Conservation (phyloP, 1,284 basidiomycete species). For the Marasmius sp. region DNA sequence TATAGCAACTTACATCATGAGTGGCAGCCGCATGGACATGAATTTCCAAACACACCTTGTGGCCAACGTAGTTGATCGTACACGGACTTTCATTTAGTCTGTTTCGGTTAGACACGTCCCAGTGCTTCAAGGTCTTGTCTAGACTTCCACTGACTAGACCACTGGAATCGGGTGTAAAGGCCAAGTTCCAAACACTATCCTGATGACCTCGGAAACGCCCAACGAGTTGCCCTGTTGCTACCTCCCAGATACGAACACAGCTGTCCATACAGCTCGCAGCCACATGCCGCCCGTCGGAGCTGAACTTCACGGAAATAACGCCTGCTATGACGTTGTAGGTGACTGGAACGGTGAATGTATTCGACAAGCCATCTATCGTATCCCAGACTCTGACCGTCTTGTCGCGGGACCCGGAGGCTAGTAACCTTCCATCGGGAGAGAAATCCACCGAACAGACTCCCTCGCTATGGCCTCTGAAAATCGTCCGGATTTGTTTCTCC, state of each 20-base stretch:
- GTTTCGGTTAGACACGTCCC: no score
- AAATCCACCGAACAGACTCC: constrained; percentile 93
- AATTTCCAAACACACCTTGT: no score
- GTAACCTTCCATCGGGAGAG: constrained; percentile 75
- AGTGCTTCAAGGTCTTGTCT: no score
- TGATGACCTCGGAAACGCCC: constrained; percentile 80
- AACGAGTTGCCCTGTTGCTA: constrained; percentile 66
- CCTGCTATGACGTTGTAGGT: no score
- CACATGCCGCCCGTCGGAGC: no score
- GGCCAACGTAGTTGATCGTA: no score
- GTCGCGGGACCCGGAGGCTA: constrained; percentile 88
- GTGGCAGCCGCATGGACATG: no score
- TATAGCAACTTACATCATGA: no score
- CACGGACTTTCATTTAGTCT: no score
- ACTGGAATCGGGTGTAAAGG: constrained; percentile 85
- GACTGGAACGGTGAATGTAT: no score
- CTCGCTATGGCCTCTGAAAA: constrained; percentile 84
- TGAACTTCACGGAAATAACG: constrained; percentile 80
- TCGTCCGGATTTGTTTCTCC: constrained; percentile 67
- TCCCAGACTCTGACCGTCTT: constrained; percentile 91
- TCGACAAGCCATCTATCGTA: constrained; percentile 61
- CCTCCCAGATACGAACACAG: constrained; percentile 87
- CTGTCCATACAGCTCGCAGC: constrained; percentile 82
- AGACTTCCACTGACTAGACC: constrained; percentile 80
- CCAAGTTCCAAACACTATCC: constrained; percentile 85